Conservation (phyloP, 2,329 filamentous ascomycete genomes). For the Penicillium polonicum region DNA sequence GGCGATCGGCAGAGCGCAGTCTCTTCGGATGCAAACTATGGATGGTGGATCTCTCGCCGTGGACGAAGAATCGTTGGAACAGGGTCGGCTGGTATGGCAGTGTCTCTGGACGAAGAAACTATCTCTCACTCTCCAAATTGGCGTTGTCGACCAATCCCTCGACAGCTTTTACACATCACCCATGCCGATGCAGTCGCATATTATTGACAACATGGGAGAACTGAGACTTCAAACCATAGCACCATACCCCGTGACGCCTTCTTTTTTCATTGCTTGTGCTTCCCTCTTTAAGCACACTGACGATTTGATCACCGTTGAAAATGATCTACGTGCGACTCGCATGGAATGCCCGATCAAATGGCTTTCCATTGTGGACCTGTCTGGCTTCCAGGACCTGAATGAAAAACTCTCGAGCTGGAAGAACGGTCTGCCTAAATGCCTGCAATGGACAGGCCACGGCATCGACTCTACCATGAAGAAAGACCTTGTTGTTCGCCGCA, state of each 20-base stretch:
- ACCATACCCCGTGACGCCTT: background rate
- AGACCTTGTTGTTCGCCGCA: background rate
- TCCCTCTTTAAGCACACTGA: background rate
- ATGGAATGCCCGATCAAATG: background rate
- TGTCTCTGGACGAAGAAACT: background rate
- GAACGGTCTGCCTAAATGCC: background rate
- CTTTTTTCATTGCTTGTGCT: background rate
- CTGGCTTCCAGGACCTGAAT: background rate
- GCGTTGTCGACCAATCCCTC: background rate
- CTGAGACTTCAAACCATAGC: background rate
- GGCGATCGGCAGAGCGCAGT: background rate
- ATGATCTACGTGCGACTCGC: background rate
- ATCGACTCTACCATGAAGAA: background rate
- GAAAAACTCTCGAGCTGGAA: background rate
- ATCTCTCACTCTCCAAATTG: background rate
- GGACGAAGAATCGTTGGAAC: background rate
- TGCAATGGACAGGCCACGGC: background rate
- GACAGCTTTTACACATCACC: background rate
- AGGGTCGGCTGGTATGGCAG: background rate
- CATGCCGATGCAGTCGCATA: background rate
- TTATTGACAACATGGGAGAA: background rate
- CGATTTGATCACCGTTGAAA: background rate
- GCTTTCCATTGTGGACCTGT: background rate
- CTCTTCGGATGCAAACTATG: background rate
- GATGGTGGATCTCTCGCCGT: background rate